Percentiles rank a stretch among this genome's conserved stretches.
These are phyloP conservation scores for Mycena galopus DNA, from an alignment of 768 basidiomycete genomes.

Conservation along the genomic window DNA sequence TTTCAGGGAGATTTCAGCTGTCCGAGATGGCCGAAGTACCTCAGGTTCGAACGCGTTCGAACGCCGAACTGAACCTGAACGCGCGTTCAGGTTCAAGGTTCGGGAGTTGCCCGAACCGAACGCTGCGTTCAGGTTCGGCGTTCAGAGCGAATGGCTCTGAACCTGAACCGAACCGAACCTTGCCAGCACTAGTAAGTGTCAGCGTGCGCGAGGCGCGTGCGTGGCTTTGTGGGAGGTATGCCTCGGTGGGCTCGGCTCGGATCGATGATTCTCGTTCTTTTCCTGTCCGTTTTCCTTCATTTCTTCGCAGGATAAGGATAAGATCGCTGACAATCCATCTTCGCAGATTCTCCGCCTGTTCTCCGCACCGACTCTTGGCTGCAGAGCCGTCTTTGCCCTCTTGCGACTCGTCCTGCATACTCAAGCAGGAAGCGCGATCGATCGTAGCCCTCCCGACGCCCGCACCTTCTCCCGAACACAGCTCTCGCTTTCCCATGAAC, in stretches of 20 bases:
- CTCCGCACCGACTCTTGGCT: slow-evolving; percentile 52
- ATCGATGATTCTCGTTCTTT: slow-evolving; percentile 33
- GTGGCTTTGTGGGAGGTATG: slow-evolving; percentile 66
- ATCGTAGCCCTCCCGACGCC: slow-evolving; percentile 48
- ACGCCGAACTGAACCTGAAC: too few species aligned
- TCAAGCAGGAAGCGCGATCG: slow-evolving; percentile 56
- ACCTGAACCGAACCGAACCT: too few species aligned
- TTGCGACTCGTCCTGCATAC: slow-evolving; percentile 62
- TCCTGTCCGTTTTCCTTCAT: background rate
- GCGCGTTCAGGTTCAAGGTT: too few species aligned
- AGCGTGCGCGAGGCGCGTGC: slow-evolving; percentile 65
- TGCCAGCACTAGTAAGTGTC: slow-evolving; percentile 49
- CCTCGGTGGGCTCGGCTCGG: slow-evolving; percentile 42
- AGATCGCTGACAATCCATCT: too few species aligned
- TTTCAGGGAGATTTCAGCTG: too few species aligned
- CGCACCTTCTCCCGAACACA: slow-evolving; percentile 32
- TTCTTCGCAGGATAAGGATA: background rate
- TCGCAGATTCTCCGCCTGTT: slow-evolving; percentile 56
- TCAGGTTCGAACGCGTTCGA: too few species aligned
- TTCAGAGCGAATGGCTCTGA: too few species aligned
- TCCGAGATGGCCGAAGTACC: too few species aligned
- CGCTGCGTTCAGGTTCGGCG: too few species aligned
- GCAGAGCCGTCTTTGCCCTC: slow-evolving; percentile 67
- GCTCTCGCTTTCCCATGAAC: background rate
- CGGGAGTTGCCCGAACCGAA: too few species aligned